phyloP scores from a whole-genome alignment of 2,329 filamentous ascomycete species.

The Lachnum nothofagi region DNA sequence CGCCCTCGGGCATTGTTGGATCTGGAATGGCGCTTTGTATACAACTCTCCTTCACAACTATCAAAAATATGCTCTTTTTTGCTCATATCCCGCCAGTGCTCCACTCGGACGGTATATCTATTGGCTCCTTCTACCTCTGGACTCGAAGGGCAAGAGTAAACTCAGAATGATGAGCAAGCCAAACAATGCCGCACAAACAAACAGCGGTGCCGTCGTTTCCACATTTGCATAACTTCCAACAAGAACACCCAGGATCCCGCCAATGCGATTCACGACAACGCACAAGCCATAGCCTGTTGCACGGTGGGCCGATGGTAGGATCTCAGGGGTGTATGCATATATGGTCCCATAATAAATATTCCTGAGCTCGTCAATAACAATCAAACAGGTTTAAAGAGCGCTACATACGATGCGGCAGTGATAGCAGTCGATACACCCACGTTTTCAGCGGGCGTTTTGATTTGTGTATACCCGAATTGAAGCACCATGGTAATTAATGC shows the following conservation, averaged over 20 bases:
- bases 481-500: constrained; percentile 1
- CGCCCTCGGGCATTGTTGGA: no score
- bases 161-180: neutral
- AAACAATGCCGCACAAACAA: constrained; percentile 1
- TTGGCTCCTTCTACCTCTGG: no score
- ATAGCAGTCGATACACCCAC: constrained; percentile 2
- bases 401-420: neutral
- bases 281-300: constrained; percentile 3
- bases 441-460: constrained; percentile 4
- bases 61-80: no score
- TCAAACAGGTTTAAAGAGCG: neutral
- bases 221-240: constrained; percentile 3
- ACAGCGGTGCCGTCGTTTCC: neutral
- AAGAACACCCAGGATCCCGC: neutral
- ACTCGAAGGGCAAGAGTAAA: neutral
- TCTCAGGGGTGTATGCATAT: constrained; percentile 8
- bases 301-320: constrained; percentile 1
- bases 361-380: neutral
- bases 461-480: constrained; percentile 5
- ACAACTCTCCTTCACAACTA: no score
- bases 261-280: neutral
- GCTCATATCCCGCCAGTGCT: no score
- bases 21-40: no score
- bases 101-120: no score
- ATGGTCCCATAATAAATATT: constrained; percentile 10